Evolutionary conservation across 352 stramenopile species (phyloP), one percentile per base, ranked within the genome.

Genomic region (Phytopythium litorale): DNA sequence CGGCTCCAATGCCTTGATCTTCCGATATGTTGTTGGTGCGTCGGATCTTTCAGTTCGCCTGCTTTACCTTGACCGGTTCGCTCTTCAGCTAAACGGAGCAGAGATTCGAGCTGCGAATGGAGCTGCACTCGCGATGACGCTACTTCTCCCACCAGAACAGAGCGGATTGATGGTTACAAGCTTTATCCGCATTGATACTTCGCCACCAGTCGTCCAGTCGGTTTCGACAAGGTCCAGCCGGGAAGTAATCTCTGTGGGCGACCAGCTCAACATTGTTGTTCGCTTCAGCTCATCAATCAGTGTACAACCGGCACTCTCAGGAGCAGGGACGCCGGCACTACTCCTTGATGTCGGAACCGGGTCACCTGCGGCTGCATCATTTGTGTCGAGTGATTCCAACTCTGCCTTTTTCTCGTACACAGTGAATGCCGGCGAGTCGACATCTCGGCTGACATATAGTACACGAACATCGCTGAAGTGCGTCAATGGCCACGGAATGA

Each of bases 351-450:
- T 74, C 13, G 78, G 79, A 9, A 72, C 61, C 4, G 46, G 68
- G 16, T 53, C 61, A 56, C 63, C 66, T 3, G 48, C 70, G 1
- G 9, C 50, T 6, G 59, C 76, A 0, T 62, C 62, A 2, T 73
- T 83, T 7, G 58, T 86, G 30, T 65, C 71, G 30, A 69, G 56
- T 7, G 75, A 83, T 32, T 67, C 75, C 30, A 65, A 81, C 43
- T 49, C 62, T 3, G 46, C 87, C 5, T 93, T 81, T 53, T 91
- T 93, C 48, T 67, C 71, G 3, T 82, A 84, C 18, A 71, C 64
- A 0, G 66, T 93, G 16, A 45, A 52, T 11, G 19, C 42, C 0
- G 71, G 73, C 0, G 72, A 91, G 32, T 88, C 84, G 7, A 81
- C 68, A 0, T 58, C 56, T 2, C 74, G 70, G 2, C 42, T 90